Evolutionary conservation across 768 basidiomycete species (phyloP).

Genomic region (Cystobasidium tubakii): DNA sequence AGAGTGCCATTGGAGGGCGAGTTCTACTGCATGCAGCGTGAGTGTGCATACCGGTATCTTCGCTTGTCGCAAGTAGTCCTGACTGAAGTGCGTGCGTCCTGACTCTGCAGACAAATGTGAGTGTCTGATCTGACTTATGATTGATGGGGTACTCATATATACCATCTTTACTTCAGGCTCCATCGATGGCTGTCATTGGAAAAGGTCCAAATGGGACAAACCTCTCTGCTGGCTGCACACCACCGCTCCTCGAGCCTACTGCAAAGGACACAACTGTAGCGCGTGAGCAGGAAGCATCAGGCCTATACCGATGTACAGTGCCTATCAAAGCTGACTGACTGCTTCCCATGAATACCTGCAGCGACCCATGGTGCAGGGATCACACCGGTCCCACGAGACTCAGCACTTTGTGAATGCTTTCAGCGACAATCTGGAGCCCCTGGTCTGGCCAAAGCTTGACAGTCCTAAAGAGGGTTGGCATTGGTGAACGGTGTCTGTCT

Average conservation of each 20-base stretch:
- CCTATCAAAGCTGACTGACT: no score
- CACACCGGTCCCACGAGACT: not conserved
- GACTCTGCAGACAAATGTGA: slow-evolving; percentile 20
- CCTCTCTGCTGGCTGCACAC: not conserved
- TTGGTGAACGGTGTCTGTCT: no score
- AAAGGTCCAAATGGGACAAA: not conserved
- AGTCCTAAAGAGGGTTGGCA: no score
- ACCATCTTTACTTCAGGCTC: not conserved
- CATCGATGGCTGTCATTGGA: not conserved
- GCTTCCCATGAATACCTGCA: not conserved
- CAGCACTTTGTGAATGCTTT: not conserved
- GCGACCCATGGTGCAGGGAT: not conserved
- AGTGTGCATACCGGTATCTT: not conserved
- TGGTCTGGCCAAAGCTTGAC: no score
- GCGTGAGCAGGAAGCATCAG: not conserved
- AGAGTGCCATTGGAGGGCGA: not conserved
- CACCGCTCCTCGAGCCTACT: not conserved
- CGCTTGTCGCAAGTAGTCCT: no score
- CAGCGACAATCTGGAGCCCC: no score
- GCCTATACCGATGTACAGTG: no score
- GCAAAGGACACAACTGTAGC: slow-evolving; percentile 5
- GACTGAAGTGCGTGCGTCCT: no score
- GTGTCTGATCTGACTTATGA: not conserved
- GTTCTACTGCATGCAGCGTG: slow-evolving; percentile 18
- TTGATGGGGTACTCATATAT: no score